A percentile compares a stretch with the other conserved stretches of the same genome.
Conservation (phyloP, 805 yeast genomes). For the Yarrowia sp. region DNA sequence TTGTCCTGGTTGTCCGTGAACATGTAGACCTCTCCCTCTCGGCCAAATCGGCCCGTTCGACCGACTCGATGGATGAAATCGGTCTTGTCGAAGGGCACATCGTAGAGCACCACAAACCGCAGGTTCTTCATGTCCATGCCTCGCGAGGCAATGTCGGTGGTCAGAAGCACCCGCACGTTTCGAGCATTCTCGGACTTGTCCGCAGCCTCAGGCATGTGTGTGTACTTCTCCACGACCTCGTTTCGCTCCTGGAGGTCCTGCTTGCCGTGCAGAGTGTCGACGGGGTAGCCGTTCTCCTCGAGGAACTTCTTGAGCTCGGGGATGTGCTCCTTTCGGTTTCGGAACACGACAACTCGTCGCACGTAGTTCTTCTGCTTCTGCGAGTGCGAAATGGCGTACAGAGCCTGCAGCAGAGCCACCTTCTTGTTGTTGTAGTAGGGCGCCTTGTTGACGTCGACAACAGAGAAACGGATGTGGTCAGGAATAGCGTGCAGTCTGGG, state of each 20-base stretch:
- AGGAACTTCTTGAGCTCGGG: slow-evolving; percentile 56
- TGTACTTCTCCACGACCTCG: slow-evolving; percentile 56
- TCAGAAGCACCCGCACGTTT: slow-evolving; percentile 65
- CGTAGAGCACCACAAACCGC: slow-evolving; percentile 77
- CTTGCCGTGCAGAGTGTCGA: slow-evolving; percentile 64
- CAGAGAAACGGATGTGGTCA: slow-evolving; percentile 62
- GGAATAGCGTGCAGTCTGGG: slow-evolving; percentile 87
- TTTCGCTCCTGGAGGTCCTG: slow-evolving; percentile 61
- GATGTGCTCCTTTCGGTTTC: slow-evolving; percentile 69
- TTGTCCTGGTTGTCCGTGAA: slow-evolving; percentile 64
- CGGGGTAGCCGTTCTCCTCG: slow-evolving; percentile 53
- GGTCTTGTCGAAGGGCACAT: slow-evolving; percentile 78
- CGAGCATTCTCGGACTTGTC: slow-evolving; percentile 30
- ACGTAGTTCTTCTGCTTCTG: slow-evolving; percentile 73
- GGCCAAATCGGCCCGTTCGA: slow-evolving; percentile 90
- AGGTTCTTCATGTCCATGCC: slow-evolving; percentile 85
- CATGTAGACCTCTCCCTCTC: slow-evolving; percentile 81
- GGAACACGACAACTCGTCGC: slow-evolving; percentile 81
- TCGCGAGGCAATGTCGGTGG: slow-evolving; percentile 86
- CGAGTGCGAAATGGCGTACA: slow-evolving; percentile 81
- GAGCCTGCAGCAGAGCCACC: slow-evolving; percentile 82
- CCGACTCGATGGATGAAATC: slow-evolving; percentile 92
- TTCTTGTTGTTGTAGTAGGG: slow-evolving; percentile 84
- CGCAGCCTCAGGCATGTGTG: slow-evolving; percentile 44
- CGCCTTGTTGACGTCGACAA: slow-evolving; percentile 69